Percentiles rank a stretch among this genome's conserved stretches.
Conservation (phyloP, 2,329 filamentous ascomycete genomes). For the Neofusicoccum umdonicola region DNA sequence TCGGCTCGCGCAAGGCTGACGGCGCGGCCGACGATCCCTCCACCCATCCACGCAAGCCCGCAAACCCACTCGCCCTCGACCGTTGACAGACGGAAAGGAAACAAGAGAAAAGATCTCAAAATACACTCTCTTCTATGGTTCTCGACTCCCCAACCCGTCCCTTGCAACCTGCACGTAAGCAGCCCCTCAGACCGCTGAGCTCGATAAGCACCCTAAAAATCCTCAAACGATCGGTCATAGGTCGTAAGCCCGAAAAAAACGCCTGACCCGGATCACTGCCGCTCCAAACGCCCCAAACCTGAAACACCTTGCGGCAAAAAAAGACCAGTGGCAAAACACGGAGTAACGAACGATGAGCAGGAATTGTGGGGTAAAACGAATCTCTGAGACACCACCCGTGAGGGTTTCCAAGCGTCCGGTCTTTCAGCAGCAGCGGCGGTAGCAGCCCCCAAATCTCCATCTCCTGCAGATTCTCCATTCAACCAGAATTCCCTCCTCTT, state of each 20-base stretch:
- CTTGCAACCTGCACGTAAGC: constrained; percentile 5
- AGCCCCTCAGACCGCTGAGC: neutral
- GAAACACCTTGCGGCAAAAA: constrained; percentile 7
- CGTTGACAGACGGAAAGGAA: neutral
- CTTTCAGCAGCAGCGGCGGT: neutral
- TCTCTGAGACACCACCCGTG: neutral
- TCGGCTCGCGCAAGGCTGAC: neutral
- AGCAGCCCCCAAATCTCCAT: no score
- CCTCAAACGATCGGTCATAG: neutral
- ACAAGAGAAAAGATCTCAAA: neutral
- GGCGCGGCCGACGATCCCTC: neutral
- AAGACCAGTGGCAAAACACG: constrained; percentile 1
- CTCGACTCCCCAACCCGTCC: neutral
- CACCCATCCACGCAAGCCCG: neutral
- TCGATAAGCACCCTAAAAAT: neutral
- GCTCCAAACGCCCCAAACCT: constrained; percentile 2
- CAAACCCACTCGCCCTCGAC: neutral
- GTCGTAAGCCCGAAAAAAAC: neutral
- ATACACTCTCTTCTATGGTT: neutral
- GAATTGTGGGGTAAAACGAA: neutral
- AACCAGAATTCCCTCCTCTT: neutral
- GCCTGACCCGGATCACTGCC: neutral
- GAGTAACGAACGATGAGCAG: neutral
- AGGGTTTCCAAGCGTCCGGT: neutral
- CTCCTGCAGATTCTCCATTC: no score